These are phyloP conservation scores for Aaosphaeria pasadenensis DNA, from an alignment of 2,329 filamentous ascomycete genomes.

Conservation along the genomic window DNA sequence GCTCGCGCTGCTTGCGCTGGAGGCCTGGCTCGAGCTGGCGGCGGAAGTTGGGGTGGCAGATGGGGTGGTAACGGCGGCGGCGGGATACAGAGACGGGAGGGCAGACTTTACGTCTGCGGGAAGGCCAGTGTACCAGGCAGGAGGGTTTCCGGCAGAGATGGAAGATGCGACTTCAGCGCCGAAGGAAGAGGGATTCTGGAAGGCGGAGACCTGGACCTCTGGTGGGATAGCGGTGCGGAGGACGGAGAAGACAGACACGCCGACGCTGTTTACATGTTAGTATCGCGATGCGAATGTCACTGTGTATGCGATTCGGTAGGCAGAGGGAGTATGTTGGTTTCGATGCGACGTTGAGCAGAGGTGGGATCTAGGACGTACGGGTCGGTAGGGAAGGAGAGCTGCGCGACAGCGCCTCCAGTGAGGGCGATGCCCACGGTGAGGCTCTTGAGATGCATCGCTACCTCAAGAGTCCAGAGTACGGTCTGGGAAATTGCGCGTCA, in stretches of 20 bases:
- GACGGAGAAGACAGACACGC: constrained; percentile 39
- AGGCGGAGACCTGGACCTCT: constrained; percentile 37
- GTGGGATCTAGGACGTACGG: constrained; percentile 2
- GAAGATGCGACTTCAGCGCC: constrained; percentile 42
- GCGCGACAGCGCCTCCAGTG: constrained; percentile 23
- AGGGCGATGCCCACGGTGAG: constrained; percentile 23
- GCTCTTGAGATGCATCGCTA: constrained; percentile 27
- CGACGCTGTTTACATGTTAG: constrained; percentile 13
- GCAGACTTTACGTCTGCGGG: constrained; percentile 45
- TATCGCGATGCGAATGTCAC: not conserved
- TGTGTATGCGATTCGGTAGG: not conserved
- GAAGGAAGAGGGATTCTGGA: constrained; percentile 42
- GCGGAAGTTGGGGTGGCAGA: constrained; percentile 3
- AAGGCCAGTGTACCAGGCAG: constrained; percentile 45
- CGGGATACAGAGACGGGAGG: constrained; percentile 36
- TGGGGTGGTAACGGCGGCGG: constrained; percentile 6
- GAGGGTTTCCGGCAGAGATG: constrained; percentile 42
- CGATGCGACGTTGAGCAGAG: not conserved
- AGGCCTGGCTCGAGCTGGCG: constrained; percentile 6
- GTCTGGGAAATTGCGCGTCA: too few relatives aligned
- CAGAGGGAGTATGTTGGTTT: not conserved
- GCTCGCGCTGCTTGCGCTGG: constrained; percentile 15
- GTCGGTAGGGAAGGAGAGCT: not conserved
- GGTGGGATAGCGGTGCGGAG: constrained; percentile 46
- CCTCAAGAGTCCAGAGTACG: not conserved